Evolutionary conservation across 2,329 filamentous ascomycete species (phyloP), one percentile per base, ranked within the genome.

Genomic region (Aspergillus transmontanensis): DNA sequence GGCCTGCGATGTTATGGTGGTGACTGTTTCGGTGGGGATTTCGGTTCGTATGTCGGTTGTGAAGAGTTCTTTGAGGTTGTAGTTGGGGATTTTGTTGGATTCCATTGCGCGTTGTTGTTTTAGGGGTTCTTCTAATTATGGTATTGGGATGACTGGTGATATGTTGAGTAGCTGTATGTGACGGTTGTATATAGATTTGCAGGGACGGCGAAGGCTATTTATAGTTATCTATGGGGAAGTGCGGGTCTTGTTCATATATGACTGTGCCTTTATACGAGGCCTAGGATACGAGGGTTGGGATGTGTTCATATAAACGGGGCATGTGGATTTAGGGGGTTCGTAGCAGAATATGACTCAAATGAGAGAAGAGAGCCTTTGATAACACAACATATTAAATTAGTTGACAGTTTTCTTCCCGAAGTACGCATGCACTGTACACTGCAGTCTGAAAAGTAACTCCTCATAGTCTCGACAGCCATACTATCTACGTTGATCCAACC

Each of bases 1-100:
- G 4, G 71, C 67, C 26, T 68, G 63, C 6, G 70, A 72, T 36
- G 67, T 67, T 59, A 74, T 70, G 46, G 66, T 66, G 3, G 66
- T 57, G 19, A 71, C 67, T 0, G 64, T 61, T 3, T 66, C 59
- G 11, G 61, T 48, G 1, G 73, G 72, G 3, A 75, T 72, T 2
- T 69, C 61, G 0, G 59, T 67, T 34, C 59, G 59, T 61, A 74
- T 70, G 41, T 73, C 69, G 34, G 71, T 70, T 41, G 68, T 57
- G 16, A 75, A 59, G 34, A 71, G 64, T 36, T 69, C 58, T 46
- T 53, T 64, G 14, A 72, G 51, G 36, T 68, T 64, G 19, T 70
- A 63, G 9, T 66, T 34, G 10, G 39, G 9, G 34, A 14, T 6
- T 36, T 16, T 14, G 14, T 36, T 36, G 53, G 68, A 43, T 12